Percentiles rank a stretch among this genome's conserved stretches.
phyloP scores from a whole-genome alignment of 768 basidiomycete genomes.

The Serendipita sp. region DNA sequence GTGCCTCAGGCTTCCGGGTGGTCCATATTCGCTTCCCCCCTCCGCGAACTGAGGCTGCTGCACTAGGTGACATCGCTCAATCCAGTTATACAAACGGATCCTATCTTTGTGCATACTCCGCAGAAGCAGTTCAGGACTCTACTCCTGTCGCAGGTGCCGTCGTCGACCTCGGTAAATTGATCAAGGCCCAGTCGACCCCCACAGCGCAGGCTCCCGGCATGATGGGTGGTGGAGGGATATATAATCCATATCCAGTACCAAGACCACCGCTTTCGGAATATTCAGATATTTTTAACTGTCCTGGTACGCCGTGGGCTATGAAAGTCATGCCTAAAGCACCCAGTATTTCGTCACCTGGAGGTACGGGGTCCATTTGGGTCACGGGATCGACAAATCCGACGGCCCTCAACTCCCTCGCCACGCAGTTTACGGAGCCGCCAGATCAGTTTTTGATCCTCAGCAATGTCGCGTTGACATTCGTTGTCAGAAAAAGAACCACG shows the following conservation, averaged over 20 bases:
- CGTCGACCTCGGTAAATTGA: conserved; percentile 6
- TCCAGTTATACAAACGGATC: background rate
- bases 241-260: conserved; percentile 15
- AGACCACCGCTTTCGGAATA: conserved; percentile 61
- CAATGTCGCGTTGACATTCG: conserved; percentile 67
- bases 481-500: conserved; percentile 65
- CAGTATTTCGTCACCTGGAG: conserved; percentile 22
- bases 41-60: conserved; percentile 22
- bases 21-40: conserved; percentile 69
- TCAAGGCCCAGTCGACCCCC: conserved; percentile 5
- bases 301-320: conserved; percentile 63
- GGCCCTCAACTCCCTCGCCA: conserved; percentile 62
- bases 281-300: conserved; percentile 58
- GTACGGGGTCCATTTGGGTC: conserved; percentile 20
- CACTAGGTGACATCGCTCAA: background rate
- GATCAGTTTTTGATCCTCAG: conserved; percentile 77
- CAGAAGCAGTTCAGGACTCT: background rate
- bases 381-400: conserved; percentile 25
- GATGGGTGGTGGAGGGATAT: background rate
- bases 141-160: conserved; percentile 2
- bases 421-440: conserved; percentile 58
- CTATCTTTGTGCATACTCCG: background rate
- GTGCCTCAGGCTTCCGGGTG: conserved; percentile 32
- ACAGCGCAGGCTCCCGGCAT: background rate
- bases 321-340: conserved; percentile 34